A percentile compares a stretch with the other conserved stretches of the same genome.
Evolutionary conservation across 441 rosid species (phyloP).

Genomic region (Pelargonium cotyledonis): DNA sequence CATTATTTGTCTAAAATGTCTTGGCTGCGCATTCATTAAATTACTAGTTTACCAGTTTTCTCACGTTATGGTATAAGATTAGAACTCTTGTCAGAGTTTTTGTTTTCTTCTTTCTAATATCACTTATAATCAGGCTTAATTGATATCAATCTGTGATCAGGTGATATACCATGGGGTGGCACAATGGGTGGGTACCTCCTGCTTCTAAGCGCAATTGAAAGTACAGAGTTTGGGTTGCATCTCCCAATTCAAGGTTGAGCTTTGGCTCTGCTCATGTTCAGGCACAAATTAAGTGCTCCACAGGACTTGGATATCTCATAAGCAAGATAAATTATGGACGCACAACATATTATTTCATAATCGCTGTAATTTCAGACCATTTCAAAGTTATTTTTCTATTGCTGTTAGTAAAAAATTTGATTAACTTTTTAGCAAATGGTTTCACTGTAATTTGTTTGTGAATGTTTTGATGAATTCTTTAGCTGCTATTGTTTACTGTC

Average conservation of each 20-base stretch:
- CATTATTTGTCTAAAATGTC: too few species aligned
- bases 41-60: too few species aligned
- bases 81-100: not conserved
- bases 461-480: not conserved
- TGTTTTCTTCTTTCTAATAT: too few species aligned
- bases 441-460: conserved; percentile 1
- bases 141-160: not conserved
- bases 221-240: not conserved
- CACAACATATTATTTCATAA: not conserved
- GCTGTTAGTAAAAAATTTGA: too few species aligned
- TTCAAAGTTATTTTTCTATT: not conserved
- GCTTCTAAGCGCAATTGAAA: not conserved
- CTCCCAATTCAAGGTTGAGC: not conserved
- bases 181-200: not conserved
- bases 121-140: not conserved
- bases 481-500: not conserved
- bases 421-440: not conserved
- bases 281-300: not conserved
- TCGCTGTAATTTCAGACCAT: not conserved
- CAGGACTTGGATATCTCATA: not conserved
- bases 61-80: not conserved
- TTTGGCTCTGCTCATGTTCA: not conserved
- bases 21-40: too few species aligned
- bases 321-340: not conserved
- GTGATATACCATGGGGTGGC: not conserved